These are phyloP conservation scores for Fusarium sp. DNA, from an alignment of 2,329 filamentous ascomycete species.

Conservation along the genomic window DNA sequence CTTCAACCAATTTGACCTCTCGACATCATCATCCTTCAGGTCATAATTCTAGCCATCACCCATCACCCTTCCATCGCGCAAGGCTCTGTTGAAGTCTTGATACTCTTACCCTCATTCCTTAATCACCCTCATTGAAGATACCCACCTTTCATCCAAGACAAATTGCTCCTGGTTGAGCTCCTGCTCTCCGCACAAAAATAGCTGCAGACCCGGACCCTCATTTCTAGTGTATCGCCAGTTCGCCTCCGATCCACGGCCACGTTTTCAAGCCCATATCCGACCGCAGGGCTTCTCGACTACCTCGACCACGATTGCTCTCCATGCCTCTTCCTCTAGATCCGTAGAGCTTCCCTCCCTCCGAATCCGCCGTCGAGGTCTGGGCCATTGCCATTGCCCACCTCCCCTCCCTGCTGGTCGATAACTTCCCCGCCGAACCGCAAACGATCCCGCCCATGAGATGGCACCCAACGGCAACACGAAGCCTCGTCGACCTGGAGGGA, in stretches of 20 bases:
- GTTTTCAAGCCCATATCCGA: slow-evolving; percentile 25
- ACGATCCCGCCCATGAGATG: slow-evolving; percentile 47
- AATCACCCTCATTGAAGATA: slow-evolving; percentile 19
- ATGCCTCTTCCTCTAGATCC: slow-evolving; percentile 51
- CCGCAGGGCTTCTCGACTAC: slow-evolving; percentile 27
- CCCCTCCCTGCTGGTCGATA: slow-evolving; percentile 33
- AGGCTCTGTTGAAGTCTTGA: neutral
- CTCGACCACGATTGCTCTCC: slow-evolving; percentile 42
- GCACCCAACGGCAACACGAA: slow-evolving; percentile 52
- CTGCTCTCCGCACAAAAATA: slow-evolving; percentile 37
- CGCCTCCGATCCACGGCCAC: slow-evolving; percentile 32
- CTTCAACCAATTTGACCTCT: slow-evolving; percentile 14
- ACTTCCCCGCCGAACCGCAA: slow-evolving; percentile 40
- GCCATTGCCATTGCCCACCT: slow-evolving; percentile 41
- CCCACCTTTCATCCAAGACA: slow-evolving; percentile 12
- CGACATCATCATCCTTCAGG: slow-evolving; percentile 43
- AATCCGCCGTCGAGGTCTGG: slow-evolving; percentile 43
- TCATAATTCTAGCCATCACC: slow-evolving; percentile 9
- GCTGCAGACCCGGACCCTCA: slow-evolving; percentile 36
- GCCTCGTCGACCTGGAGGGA: slow-evolving; percentile 48
- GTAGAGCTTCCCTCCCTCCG: slow-evolving; percentile 45
- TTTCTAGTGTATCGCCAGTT: slow-evolving; percentile 37
- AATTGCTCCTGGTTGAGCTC: slow-evolving; percentile 38
- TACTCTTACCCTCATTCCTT: slow-evolving; percentile 23
- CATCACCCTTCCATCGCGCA: slow-evolving; percentile 6